These are phyloP conservation scores for Phytophthora cryptogea DNA, from an alignment of 352 stramenopile genomes.

Conservation along the genomic window DNA sequence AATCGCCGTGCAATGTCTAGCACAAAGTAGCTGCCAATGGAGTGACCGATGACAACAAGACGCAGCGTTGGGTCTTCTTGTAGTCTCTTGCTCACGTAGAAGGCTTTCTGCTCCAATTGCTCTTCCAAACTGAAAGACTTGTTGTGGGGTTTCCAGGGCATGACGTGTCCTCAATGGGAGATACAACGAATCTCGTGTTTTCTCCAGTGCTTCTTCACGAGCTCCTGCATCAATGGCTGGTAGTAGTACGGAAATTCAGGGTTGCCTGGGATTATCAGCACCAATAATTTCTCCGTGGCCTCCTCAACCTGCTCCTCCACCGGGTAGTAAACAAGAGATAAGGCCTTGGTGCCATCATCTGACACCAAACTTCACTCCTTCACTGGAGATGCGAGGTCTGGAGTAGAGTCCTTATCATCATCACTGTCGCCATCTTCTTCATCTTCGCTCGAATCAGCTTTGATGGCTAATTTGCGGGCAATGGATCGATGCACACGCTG, in stretches of 20 bases:
- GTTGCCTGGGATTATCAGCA: conserved; percentile 72
- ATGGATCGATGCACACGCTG: conserved; percentile 44
- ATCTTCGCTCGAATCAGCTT: conserved; percentile 7
- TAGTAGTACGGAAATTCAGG: conserved; percentile 69
- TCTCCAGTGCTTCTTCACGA: conserved; percentile 38
- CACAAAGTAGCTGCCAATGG: conserved; percentile 60
- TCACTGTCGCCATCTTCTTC: neutral
- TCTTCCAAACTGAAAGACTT: conserved; percentile 53
- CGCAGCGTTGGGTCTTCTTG: conserved; percentile 49
- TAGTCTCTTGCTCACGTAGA: conserved; percentile 50
- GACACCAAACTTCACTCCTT: conserved; percentile 59
- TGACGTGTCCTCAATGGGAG: conserved; percentile 63
- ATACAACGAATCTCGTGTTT: conserved; percentile 64
- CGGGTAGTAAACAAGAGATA: conserved; percentile 56
- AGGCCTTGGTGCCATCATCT: conserved; percentile 39
- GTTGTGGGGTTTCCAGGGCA: conserved; percentile 65
- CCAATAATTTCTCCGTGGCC: conserved; percentile 39
- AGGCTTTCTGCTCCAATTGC: conserved; percentile 60
- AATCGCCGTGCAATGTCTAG: conserved; percentile 58
- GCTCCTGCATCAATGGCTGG: conserved; percentile 63
- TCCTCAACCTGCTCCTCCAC: conserved; percentile 2
- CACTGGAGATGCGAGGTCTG: conserved; percentile 19
- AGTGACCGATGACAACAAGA: conserved; percentile 68
- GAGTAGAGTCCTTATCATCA: neutral
- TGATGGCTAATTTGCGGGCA: conserved; percentile 28